A percentile compares a stretch with the other conserved stretches of the same genome.
Conservation (phyloP, 345 rosid species). For the Eucalyptus victrix region DNA sequence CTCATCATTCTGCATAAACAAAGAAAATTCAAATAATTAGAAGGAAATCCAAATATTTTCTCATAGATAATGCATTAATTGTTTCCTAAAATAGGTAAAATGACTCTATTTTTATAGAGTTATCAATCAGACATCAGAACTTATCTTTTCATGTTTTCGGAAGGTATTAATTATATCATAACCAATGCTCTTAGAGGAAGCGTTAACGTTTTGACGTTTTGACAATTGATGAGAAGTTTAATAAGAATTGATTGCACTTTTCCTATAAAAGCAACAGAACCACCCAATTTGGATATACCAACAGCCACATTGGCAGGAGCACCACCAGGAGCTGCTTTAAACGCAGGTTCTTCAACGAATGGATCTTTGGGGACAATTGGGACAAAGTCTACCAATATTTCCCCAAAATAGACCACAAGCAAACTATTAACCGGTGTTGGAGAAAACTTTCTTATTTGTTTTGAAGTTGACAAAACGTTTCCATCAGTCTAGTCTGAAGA, state of each 20-base stretch:
- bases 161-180: too few relatives aligned
- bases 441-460: too few relatives aligned
- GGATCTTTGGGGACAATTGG: slow-evolving; percentile 81
- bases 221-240: background rate
- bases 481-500: too few relatives aligned
- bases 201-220: background rate
- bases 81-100: too few relatives aligned
- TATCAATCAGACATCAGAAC: background rate
- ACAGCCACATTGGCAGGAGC: slow-evolving; percentile 99
- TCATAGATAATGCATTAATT: too few relatives aligned
- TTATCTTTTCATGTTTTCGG: background rate
- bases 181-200: background rate
- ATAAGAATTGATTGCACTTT: slow-evolving; percentile 32
- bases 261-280: slow-evolving; percentile 86
- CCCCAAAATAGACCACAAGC: slow-evolving; percentile 81
- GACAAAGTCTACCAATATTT: slow-evolving; percentile 89
- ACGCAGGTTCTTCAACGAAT: slow-evolving; percentile 85
- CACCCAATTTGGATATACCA: slow-evolving; percentile 76
- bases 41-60: too few relatives aligned
- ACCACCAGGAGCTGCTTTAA: slow-evolving; percentile 91
- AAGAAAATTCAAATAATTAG: too few relatives aligned
- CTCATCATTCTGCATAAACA: too few relatives aligned
- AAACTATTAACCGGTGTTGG: background rate
- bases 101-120: too few relatives aligned
- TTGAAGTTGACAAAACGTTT: too few relatives aligned